phyloP scores from a whole-genome alignment of 768 basidiomycete species.

The Kwoniella sp. region DNA sequence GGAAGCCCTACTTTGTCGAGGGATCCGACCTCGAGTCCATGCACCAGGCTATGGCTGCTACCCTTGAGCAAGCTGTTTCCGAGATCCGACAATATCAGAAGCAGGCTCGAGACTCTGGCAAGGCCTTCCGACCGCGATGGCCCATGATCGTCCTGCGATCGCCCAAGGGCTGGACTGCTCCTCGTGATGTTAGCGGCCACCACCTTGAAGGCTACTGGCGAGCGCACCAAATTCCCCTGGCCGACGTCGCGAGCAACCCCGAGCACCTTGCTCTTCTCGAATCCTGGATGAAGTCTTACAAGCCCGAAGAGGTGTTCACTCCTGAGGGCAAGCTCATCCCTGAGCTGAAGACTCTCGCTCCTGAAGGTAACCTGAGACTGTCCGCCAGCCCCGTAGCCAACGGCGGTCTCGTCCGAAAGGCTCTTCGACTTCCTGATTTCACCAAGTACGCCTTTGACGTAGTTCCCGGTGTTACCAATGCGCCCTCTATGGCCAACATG shows the following conservation, averaged over 20 bases:
- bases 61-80: slow-evolving; percentile 40
- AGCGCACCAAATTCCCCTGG: slow-evolving; percentile 87
- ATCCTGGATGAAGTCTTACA: slow-evolving; percentile 74
- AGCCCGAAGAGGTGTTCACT: slow-evolving; percentile 68
- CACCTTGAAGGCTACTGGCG: slow-evolving; percentile 79
- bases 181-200: slow-evolving; percentile 68
- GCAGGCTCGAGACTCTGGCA: slow-evolving; percentile 43
- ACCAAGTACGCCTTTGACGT: slow-evolving; percentile 41
- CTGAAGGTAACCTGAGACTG: slow-evolving; percentile 56
- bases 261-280: slow-evolving; percentile 69
- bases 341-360: slow-evolving; percentile 67
- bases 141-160: slow-evolving; percentile 52
- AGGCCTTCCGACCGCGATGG: slow-evolving; percentile 54
- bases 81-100: slow-evolving; percentile 48
- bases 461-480: slow-evolving; percentile 37
- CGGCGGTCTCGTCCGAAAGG: slow-evolving; percentile 39
- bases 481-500: slow-evolving; percentile 40
- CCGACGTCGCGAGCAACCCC: slow-evolving; percentile 67
- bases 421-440: slow-evolving; percentile 41
- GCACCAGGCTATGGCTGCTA: slow-evolving; percentile 53
- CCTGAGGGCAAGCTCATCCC: slow-evolving; percentile 62
- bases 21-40: slow-evolving; percentile 47
- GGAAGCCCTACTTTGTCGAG: slow-evolving; percentile 53
- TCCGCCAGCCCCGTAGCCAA: slow-evolving; percentile 49
- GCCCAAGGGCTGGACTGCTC: slow-evolving; percentile 66